Conservation (phyloP, 2,329 filamentous ascomycete genomes). For the Penicillium fuscoglaucum region DNA sequence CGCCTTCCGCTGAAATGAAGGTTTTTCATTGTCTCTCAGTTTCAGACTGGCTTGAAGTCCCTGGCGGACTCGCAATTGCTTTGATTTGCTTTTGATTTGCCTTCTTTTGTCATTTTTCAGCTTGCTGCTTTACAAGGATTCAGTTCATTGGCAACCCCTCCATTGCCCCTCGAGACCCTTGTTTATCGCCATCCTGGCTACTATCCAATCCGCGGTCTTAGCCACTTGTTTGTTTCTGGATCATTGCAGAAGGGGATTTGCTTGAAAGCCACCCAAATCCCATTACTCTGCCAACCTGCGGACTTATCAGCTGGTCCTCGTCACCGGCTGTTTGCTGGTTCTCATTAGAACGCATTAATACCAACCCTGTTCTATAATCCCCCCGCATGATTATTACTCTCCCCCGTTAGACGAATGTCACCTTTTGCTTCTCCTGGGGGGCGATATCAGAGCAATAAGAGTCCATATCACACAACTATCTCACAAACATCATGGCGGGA, state of each 20-base stretch:
- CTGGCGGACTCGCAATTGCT: background rate
- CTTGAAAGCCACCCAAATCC: slow-evolving; percentile 3
- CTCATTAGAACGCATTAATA: slow-evolving; percentile 10
- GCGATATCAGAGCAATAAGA: background rate
- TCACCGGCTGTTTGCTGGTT: background rate
- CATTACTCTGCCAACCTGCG: slow-evolving; percentile 1
- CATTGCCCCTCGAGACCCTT: slow-evolving; percentile 13
- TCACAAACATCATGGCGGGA: slow-evolving; percentile 26
- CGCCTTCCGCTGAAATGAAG: slow-evolving; percentile 17
- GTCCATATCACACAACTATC: background rate
- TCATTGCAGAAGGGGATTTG: slow-evolving; percentile 11
- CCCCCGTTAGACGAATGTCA: slow-evolving; percentile 10
- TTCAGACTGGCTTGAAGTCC: background rate
- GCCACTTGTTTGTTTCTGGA: slow-evolving; percentile 7
- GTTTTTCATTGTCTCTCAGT: background rate
- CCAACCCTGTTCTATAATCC: background rate
- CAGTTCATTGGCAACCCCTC: slow-evolving; percentile 17
- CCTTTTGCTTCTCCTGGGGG: background rate
- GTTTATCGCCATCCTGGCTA: slow-evolving; percentile 8
- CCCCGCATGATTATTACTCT: background rate
- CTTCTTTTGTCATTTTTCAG: slow-evolving; percentile 4
- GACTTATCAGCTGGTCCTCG: background rate
- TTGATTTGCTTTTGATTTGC: background rate
- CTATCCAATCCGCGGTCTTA: slow-evolving; percentile 17
- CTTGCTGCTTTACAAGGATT: background rate